Conservation (phyloP, 768 basidiomycete species). For the Russula griseocarnosa region DNA sequence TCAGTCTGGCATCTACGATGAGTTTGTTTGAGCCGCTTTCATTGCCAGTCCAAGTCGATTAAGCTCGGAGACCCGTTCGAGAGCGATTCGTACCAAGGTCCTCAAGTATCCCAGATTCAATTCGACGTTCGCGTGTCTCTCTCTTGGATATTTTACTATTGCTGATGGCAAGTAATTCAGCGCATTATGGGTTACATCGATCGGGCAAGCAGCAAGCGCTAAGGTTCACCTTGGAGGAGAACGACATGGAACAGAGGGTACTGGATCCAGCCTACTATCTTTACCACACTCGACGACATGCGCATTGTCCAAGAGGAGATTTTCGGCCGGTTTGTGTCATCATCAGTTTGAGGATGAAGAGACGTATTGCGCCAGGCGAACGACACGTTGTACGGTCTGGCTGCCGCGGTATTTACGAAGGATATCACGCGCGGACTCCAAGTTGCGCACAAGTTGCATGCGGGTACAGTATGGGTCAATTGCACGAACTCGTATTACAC, state of each 20-base stretch:
- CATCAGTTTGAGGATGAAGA: constrained; percentile 58
- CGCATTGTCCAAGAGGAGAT: constrained; percentile 57
- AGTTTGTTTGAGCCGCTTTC: constrained; percentile 62
- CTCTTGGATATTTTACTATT: background rate
- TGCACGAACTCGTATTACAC: constrained; percentile 40
- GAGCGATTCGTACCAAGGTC: constrained; percentile 61
- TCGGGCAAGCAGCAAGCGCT: constrained; percentile 54
- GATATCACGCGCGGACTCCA: constrained; percentile 71
- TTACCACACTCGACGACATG: constrained; percentile 56
- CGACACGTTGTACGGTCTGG: constrained; percentile 82
- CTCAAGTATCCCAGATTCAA: constrained; percentile 72
- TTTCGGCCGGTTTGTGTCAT: constrained; percentile 68
- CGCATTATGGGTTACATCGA: constrained; percentile 61
- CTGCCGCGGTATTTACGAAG: constrained; percentile 80
- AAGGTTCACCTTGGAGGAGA: constrained; percentile 54
- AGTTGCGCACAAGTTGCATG: constrained; percentile 69
- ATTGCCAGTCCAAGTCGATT: constrained; percentile 48
- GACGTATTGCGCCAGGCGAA: constrained; percentile 75
- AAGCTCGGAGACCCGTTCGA: constrained; percentile 72
- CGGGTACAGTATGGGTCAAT: constrained; percentile 76
- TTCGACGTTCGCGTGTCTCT: constrained; percentile 51
- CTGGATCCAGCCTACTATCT: constrained; percentile 61
- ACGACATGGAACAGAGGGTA: constrained; percentile 54
- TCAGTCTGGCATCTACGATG: constrained; percentile 76
- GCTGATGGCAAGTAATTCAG: constrained; percentile 31